Evolutionary conservation across 1,284 basidiomycete species (phyloP), one percentile per base, ranked within the genome.

Genomic region (Cutaneotrichosporon arboriforme): DNA sequence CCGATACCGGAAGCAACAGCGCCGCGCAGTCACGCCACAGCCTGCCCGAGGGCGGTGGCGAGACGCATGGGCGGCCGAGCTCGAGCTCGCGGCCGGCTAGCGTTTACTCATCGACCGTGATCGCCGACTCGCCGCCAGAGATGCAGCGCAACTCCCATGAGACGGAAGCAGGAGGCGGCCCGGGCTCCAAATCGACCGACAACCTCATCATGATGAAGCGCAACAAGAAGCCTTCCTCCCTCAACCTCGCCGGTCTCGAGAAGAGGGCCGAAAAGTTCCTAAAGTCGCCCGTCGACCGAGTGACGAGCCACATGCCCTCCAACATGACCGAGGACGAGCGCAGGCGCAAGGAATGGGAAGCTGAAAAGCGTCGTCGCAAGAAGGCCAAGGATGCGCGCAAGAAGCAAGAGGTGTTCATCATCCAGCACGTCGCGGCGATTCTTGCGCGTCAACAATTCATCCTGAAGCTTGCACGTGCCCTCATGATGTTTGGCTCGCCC

Each of bases 401-500:
- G 76, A 85, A 85, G 72, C 84, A 86, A 12, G 84, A 88, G 71
- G 81, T 88, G 52, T 90, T 82, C 69, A 92, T 93, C 61, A 91
- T 90, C 36, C 86, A 86, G 63, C 90, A 93, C 66, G 87, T 93
- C 18, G 90, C 90, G 2, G 85, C 87, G 53, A 86, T 93, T 60
- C 79, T 93, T 44, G 83, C 86, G 64, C 81, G 92, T 17, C 90
- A 94, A 70, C 87, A 92, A 61, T 94, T 94, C 76, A 80, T 96
- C 55, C 77, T 93, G 70, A 94, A 94, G 77, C 81, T 94, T 37
- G 82, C 87, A 15, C 82, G 90, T 42, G 85, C 89, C 8, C 82
- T 96, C 78, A 93, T 94, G 89, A 92, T 92, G 89, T 94, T 92
- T 62, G 90, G 90, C 37, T 88, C 85, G 2, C 90, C 91, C n/a